Percentiles rank a stretch among this genome's conserved stretches.
Conservation (phyloP, 805 yeast genomes). For the Wickerhamomyces queroliae region DNA sequence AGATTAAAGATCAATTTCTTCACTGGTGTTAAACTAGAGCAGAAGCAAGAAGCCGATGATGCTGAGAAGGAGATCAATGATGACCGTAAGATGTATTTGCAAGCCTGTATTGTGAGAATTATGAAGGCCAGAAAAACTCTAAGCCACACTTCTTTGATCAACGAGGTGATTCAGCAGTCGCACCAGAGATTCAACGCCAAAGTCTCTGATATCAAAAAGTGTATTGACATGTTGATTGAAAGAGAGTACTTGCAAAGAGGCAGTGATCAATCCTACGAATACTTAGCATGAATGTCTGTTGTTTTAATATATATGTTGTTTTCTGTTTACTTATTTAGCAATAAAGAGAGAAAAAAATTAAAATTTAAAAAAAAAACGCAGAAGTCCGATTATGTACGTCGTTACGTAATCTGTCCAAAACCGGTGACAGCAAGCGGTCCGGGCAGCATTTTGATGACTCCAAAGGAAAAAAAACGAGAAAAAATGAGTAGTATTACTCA, state of each 20-base stretch:
- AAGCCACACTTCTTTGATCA: constrained; percentile 73
- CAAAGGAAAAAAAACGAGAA: not conserved
- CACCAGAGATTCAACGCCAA: constrained; percentile 77
- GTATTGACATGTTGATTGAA: constrained; percentile 80
- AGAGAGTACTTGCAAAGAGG: constrained; percentile 78
- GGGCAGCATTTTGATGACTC: not conserved
- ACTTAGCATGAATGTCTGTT: constrained; percentile 52
- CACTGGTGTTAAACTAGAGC: constrained; percentile 50
- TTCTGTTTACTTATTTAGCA: too few relatives aligned
- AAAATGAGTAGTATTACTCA: not conserved
- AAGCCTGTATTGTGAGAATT: constrained; percentile 92
- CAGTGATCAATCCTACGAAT: constrained; percentile 68
- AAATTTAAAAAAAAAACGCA: too few relatives aligned
- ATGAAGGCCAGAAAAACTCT: constrained; percentile 89
- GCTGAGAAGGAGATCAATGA: constrained; percentile 79
- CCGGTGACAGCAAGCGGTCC: too few relatives aligned
- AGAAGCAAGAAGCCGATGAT: constrained; percentile 64
- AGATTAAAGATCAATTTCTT: constrained; percentile 79
- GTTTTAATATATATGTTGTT: not conserved
- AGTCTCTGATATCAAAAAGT: constrained; percentile 79
- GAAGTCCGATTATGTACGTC: too few relatives aligned
- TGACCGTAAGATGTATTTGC: constrained; percentile 77
- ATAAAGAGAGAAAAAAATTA: too few relatives aligned
- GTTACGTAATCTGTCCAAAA: too few relatives aligned
- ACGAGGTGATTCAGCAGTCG: constrained; percentile 85